These are phyloP conservation scores for Fremontodendron californicum DNA, from an alignment of 345 rosid species.

Conservation along the genomic window DNA sequence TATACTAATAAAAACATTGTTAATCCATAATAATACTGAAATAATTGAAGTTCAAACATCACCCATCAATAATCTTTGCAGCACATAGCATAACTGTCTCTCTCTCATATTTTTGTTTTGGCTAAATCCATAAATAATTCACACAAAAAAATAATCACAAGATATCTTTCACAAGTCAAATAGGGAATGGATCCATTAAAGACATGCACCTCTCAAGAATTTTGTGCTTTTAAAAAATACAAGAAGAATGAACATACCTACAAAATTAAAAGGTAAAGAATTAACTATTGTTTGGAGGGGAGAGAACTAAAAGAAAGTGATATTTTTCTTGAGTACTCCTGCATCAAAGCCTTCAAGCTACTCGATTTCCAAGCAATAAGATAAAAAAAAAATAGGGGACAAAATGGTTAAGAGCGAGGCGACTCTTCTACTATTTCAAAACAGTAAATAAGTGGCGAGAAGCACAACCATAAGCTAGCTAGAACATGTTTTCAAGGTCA, in stretches of 20 bases:
- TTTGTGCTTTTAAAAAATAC: constrained; percentile 7
- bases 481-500: too few relatives aligned
- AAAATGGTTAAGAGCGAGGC: constrained; percentile 9
- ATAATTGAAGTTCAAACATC: not conserved
- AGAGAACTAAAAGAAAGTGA: not conserved
- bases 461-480: constrained; percentile 32
- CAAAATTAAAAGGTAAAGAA: constrained; percentile 11
- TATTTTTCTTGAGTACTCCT: not conserved
- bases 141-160: constrained; percentile 3
- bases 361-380: constrained; percentile 9
- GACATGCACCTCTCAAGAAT: not conserved
- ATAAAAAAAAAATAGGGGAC: not conserved
- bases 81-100: not conserved
- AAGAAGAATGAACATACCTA: constrained; percentile 30
- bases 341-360: constrained; percentile 24
- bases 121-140: not conserved
- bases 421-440: constrained; percentile 24
- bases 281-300: not conserved
- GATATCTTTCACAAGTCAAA: not conserved
- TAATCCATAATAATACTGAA: not conserved
- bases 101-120: not conserved
- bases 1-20: not conserved
- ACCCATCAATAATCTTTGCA: not conserved
- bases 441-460: constrained; percentile 31
- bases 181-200: not conserved